Base-by-base conservation (phyloP, 306 rosid species). In the Vigna angularis region DNA sequence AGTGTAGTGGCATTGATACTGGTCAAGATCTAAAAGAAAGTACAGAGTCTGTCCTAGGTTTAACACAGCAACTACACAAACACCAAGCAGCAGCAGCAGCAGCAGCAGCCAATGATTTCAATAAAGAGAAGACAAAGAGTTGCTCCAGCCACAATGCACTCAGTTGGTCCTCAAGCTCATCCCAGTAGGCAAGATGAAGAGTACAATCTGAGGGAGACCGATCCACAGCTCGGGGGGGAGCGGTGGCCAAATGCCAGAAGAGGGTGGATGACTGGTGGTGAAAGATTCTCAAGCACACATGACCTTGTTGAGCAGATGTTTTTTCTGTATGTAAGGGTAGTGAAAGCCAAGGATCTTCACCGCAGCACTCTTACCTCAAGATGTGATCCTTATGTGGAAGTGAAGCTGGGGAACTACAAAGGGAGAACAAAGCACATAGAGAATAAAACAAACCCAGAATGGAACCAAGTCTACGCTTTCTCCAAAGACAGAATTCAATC, bases 381-480 rank as follows among this genome's bases (percentile, higher is more conserved):
- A 44, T 87, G 93, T 72, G 98, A 95, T 86, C 97, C 98, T 74
- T 94, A 94, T 1, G 97, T 89, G 79, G 98, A 94, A 73, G 97
- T 94, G 32, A 92, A 87, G 81, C 75, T 94, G 45, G 98, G 98
- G 38, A 94, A 94, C 83, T 94, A 90, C 38, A 94, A 87, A 78
- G 98, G 98, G 64, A 88, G 90, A 82, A 95, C 98, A 40, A 89
- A 17, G 83, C 93, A 91, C 32, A 74, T 89, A 9, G 98, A 95
- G 78, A 91, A 84, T 83, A 95, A 86, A 81, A 64, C 74, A 56
- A 92, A 89, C 45, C 98, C 98, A 4, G 98, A 95, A 83, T 92
- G 98, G 98, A 92, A 95, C 81, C 98, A 95, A 76, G 97, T 94
- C 40, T 94, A 90, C 75, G 89, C 98, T 75, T 94, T 90, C 85